Percentiles rank a stretch among this genome's conserved stretches.
Evolutionary conservation across 345 rosid genomes (phyloP).

Genomic region (Triadica sebifera): DNA sequence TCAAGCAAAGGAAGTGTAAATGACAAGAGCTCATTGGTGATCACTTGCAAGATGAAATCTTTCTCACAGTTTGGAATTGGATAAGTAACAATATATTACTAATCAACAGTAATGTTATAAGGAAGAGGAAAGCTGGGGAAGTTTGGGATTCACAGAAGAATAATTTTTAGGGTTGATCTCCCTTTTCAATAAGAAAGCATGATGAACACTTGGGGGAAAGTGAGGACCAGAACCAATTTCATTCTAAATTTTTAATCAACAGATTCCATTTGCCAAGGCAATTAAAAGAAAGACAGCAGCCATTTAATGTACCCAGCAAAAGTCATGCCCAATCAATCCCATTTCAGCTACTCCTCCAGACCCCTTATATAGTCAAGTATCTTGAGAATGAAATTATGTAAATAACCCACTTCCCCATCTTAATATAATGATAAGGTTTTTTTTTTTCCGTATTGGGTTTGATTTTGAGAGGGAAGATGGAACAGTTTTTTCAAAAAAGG

Average conservation of each 20-base stretch:
- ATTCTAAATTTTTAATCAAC: neutral
- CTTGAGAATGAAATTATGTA: too few species aligned
- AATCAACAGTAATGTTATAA: neutral
- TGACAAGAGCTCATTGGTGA: conserved; percentile 27
- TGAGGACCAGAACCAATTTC: conserved; percentile 15
- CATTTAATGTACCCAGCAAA: conserved; percentile 19
- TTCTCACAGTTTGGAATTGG: neutral
- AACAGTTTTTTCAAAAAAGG: neutral
- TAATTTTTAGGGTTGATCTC: neutral
- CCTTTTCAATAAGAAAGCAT: neutral
- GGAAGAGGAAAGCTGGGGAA: neutral
- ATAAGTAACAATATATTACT: neutral
- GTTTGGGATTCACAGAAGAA: too few species aligned
- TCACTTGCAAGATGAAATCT: conserved; percentile 2
- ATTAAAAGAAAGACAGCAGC: neutral
- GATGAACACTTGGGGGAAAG: neutral
- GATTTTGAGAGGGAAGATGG: too few species aligned
- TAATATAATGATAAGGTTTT: too few species aligned
- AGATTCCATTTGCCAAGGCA: neutral
- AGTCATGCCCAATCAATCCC: neutral
- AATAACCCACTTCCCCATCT: too few species aligned
- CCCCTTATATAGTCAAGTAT: too few species aligned
- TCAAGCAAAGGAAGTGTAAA: conserved; percentile 22
- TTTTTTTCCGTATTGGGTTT: too few species aligned
- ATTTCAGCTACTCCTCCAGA: neutral